Percentiles rank a stretch among this genome's conserved stretches.
Conservation (phyloP, 257 asterid species). For the Plantago major region DNA sequence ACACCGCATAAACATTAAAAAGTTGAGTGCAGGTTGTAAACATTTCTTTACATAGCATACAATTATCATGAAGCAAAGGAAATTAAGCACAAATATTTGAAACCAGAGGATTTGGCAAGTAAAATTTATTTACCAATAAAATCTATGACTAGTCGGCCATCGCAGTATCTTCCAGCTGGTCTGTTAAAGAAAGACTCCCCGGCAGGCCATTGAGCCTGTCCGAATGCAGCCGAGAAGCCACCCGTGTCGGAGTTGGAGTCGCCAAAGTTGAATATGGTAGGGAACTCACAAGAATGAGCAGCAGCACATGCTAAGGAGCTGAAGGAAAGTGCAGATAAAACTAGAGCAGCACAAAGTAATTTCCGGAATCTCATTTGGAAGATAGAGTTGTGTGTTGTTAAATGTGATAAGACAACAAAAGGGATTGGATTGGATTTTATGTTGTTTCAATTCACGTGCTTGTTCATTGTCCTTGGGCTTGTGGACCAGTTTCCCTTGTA, state of each 20-base stretch:
- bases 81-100: background rate
- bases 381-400: background rate
- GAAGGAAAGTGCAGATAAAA: slow-evolving; percentile 11
- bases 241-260: slow-evolving; percentile 98
- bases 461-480: no score
- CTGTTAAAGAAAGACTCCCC: slow-evolving; percentile 74
- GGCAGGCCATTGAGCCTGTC: slow-evolving; percentile 73
- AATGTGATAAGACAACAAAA: no score
- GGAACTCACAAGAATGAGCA: slow-evolving; percentile 42
- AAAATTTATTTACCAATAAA: slow-evolving; percentile 38
- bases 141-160: slow-evolving; percentile 77
- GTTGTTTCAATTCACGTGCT: no score
- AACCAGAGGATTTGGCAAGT: no score
- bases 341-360: background rate
- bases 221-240: slow-evolving; percentile 88
- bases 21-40: no score
- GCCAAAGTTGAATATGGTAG: slow-evolving; percentile 89
- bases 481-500: no score
- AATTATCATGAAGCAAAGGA: background rate
- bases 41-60: no score
- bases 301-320: slow-evolving; percentile 15
- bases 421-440: no score
- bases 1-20: no score
- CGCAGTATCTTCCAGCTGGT: slow-evolving; percentile 86
- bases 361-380: slow-evolving; percentile 16